Evolutionary conservation across 2,329 filamentous ascomycete genomes (phyloP).

Genomic region (Pleurostoma richardsiae): DNA sequence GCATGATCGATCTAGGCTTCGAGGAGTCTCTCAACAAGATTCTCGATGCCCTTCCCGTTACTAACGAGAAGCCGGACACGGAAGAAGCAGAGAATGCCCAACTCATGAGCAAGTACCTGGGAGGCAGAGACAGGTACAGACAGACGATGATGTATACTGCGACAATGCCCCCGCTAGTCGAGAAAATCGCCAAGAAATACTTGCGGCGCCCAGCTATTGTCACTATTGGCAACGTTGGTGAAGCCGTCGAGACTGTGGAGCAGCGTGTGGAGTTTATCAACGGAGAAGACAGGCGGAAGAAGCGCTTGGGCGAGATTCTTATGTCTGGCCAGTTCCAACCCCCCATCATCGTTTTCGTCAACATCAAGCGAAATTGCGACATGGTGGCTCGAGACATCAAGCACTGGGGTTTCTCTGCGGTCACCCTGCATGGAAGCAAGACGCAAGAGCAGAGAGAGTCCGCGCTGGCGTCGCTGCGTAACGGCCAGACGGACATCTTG

Average conservation of each 20-base stretch:
- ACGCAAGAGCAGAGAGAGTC: constrained; percentile 97
- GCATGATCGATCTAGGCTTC: constrained; percentile 98
- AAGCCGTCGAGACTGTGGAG: constrained; percentile 96
- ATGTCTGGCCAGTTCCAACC: constrained; percentile 72
- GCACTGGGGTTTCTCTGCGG: constrained; percentile 82
- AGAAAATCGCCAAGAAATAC: constrained; percentile 96
- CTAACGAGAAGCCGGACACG: constrained; percentile 91
- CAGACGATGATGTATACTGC: constrained; percentile 99
- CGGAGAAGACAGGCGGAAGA: constrained; percentile 95
- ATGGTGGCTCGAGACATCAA: constrained; percentile 92
- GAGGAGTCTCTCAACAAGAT: constrained; percentile 98
- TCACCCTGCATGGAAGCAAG: constrained; percentile 92
- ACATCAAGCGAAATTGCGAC: constrained; percentile 99
- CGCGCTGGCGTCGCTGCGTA: constrained; percentile 78
- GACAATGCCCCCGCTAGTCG: constrained; percentile 89
- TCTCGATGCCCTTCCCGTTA: constrained; percentile 84
- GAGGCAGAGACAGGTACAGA: constrained; percentile 73
- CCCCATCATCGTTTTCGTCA: constrained; percentile 98
- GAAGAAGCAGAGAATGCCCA: constrained; percentile 83
- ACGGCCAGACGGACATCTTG: constrained; percentile 76
- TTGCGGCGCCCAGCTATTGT: constrained; percentile 88
- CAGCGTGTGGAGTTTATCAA: constrained; percentile 89
- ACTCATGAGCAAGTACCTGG: constrained; percentile 78
- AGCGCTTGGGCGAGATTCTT: constrained; percentile 88
- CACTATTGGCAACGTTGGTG: constrained; percentile 88